These are phyloP conservation scores for Erodium texanum DNA, from an alignment of 441 rosid genomes.

Conservation along the genomic window DNA sequence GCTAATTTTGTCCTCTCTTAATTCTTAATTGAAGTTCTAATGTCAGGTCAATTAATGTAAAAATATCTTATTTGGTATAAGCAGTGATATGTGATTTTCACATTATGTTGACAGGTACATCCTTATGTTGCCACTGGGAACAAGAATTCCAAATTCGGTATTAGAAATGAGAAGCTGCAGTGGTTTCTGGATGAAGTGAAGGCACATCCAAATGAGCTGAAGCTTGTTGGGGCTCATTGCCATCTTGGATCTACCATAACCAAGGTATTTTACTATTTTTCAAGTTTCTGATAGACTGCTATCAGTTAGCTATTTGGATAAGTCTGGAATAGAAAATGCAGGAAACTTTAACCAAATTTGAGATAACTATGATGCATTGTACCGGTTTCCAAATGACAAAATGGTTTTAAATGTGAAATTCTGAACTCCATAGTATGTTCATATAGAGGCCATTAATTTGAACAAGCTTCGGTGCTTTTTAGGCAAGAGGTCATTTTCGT, in stretches of 20 bases:
- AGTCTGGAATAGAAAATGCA: not conserved
- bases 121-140: conserved; percentile 98
- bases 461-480: too few species aligned
- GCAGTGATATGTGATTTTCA: not conserved
- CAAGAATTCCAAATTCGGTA: conserved; percentile 96
- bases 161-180: conserved; percentile 94
- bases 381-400: too few species aligned
- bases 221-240: conserved; percentile 95
- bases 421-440: not conserved
- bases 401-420: too few species aligned
- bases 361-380: not conserved
- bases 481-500: too few species aligned
- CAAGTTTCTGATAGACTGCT: not conserved
- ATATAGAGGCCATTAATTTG: not conserved
- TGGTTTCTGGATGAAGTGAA: conserved; percentile 96
- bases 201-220: conserved; percentile 77
- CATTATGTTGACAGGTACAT: conserved; percentile 50
- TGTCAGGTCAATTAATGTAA: too few species aligned
- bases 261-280: conserved; percentile 55
- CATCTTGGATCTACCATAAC: conserved; percentile 98
- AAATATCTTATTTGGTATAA: not conserved
- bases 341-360: not conserved
- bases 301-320: not conserved
- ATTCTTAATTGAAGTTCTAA: too few species aligned
- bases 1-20: too few species aligned